Evolutionary conservation across 2,329 filamentous ascomycete species (phyloP), one percentile per base, ranked within the genome.

Genomic region (Pseudogymnoascus sp.): DNA sequence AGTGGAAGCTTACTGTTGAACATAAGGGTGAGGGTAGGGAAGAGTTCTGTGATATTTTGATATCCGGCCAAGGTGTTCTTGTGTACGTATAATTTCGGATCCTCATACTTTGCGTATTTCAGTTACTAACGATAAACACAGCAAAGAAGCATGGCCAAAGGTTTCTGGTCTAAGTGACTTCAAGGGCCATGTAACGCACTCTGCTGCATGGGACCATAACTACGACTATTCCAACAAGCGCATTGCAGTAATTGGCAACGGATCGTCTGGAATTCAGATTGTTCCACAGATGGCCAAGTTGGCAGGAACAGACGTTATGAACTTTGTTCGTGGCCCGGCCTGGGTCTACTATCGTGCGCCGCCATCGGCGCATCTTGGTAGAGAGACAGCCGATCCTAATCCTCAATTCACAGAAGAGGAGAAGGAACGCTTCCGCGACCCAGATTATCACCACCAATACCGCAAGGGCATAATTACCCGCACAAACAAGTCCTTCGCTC

Each of bases 141-240:
- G 72, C 62, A 67, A 74, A 59, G 72, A 74, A 34, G 74, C 73
- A 3, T 68, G 73, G 38, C 80, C 80, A 0, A 72, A 72, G 10
- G 79, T 82, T 18, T 69, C 75, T 1, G 80, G 79, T 0, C 65
- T 81, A 1, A 69, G 76, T 4, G 73, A 72, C 14, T 82, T 80
- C 67, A 72, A 76, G 59, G 80, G 80, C 11, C 74, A 73, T 12
- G 64, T 77, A 2, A 71, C 81, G 76, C 83, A 86, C 65, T 81
- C 79, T 2, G 82, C 83, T 5, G 71, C 82, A 14, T 86, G 83
- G 82, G 82, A 86, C 65, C 84, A 82, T 81, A 81, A 76, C 46
- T 84, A 84, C 66, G 77, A 80, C 61, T 67, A 83, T 16, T 71
- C 73, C 34, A 80, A 76, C 7, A 85, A 85, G 74, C 79, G 78